Evolutionary conservation across 768 basidiomycete species (phyloP).

Genomic region (Lepiota venenata): DNA sequence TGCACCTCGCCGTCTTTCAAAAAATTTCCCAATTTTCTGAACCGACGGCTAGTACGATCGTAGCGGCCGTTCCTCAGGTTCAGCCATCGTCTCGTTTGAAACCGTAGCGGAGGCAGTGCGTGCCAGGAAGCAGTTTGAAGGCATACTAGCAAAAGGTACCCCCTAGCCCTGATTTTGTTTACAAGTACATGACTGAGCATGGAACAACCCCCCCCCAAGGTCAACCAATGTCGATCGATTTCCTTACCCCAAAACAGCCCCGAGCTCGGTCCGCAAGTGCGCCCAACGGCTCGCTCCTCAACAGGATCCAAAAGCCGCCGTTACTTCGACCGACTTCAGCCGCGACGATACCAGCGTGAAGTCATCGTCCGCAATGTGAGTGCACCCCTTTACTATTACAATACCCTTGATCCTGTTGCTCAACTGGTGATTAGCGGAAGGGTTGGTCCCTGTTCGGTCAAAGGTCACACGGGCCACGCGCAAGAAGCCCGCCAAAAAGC

Average conservation of each 20-base stretch:
- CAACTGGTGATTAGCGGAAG: conserved; percentile 21
- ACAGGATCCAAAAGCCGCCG: conserved; percentile 73
- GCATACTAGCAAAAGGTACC: conserved; percentile 84
- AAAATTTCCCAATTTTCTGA: conserved; percentile 3
- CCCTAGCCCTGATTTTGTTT: background rate
- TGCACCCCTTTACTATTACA: conserved; percentile 5
- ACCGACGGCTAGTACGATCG: conserved; percentile 79
- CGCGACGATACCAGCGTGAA: conserved; percentile 38
- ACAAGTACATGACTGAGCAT: background rate
- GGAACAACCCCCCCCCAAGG: conserved; percentile 35
- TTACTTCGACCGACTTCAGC: conserved; percentile 63
- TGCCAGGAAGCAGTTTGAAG: conserved; percentile 83
- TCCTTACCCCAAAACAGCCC: conserved; percentile 44
- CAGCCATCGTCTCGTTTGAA: conserved; percentile 78
- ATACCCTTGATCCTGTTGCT: background rate
- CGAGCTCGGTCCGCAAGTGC: conserved; percentile 50
- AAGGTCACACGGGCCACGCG: conserved; percentile 31
- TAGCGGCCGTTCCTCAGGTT: conserved; percentile 88
- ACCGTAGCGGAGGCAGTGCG: conserved; percentile 73
- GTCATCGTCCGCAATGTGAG: conserved; percentile 35
- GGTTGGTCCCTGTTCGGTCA: conserved; percentile 47
- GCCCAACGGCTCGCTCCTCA: conserved; percentile 61
- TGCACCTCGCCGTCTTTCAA: conserved; percentile 20
- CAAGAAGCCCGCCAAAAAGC: conserved; percentile 32
- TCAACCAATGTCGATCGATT: conserved; percentile 74